These are phyloP conservation scores for Plasmodium malariae DNA, from an alignment of 169 alveolate genomes.

Conservation along the genomic window DNA sequence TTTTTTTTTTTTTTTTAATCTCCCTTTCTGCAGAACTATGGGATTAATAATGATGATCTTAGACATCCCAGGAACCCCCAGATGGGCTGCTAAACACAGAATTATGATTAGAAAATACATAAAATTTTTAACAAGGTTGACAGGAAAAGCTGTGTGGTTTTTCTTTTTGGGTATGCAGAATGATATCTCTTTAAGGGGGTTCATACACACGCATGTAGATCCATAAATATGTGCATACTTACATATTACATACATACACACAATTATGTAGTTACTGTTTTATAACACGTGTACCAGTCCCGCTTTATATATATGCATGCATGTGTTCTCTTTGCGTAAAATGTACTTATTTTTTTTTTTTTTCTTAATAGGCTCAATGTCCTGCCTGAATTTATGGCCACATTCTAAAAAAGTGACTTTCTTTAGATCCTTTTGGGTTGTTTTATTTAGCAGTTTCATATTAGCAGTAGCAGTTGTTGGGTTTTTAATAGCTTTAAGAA, in stretches of 20 bases:
- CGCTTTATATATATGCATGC: neutral
- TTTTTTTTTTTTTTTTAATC: neutral
- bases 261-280: neutral
- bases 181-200: no score
- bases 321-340: neutral
- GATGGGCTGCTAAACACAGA: slow-evolving; percentile 93
- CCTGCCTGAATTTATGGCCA: slow-evolving; percentile 71
- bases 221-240: neutral
- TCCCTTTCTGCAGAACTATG: slow-evolving; percentile 80
- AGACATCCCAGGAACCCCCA: slow-evolving; percentile 94
- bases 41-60: slow-evolving; percentile 90
- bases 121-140: slow-evolving; percentile 89
- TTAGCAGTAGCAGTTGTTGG: slow-evolving; percentile 90
- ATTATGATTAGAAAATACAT: slow-evolving; percentile 86
- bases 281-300: no score
- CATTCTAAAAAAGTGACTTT: slow-evolving; percentile 75
- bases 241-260: neutral
- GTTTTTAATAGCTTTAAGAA: slow-evolving; percentile 89
- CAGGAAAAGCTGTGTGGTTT: slow-evolving; percentile 91
- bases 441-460: slow-evolving; percentile 81
- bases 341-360: neutral
- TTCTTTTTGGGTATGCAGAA: slow-evolving; percentile 83
- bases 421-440: slow-evolving; percentile 80
- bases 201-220: neutral
- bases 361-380: slow-evolving; percentile 48